phyloP scores from a whole-genome alignment of 148 eudicot species.

The Dianthus caryophyllus region DNA sequence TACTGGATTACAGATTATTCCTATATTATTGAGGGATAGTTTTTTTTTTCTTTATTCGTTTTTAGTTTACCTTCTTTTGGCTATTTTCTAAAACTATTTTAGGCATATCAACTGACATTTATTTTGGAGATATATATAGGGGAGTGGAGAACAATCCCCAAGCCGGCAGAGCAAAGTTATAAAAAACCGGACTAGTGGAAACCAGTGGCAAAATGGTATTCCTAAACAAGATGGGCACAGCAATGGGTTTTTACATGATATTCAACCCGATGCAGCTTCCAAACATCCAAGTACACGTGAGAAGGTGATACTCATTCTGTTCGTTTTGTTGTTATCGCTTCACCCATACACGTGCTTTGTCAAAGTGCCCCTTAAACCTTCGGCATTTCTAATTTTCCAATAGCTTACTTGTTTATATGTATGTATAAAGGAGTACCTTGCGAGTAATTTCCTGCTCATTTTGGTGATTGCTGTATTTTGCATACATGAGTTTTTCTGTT shows the following conservation, averaged over 20 bases:
- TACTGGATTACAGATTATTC: background rate
- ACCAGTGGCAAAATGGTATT: slow-evolving; percentile 51
- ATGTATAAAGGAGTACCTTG: background rate
- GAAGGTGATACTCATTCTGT: slow-evolving; percentile 51
- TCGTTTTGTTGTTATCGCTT: slow-evolving; percentile 6
- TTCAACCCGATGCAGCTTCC: slow-evolving; percentile 31
- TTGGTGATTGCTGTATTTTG: background rate
- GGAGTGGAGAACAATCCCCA: slow-evolving; percentile 51
- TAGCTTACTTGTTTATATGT: background rate
- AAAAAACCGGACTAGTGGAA: slow-evolving; percentile 49
- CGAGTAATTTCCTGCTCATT: background rate
- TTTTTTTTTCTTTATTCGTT: background rate
- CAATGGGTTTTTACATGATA: slow-evolving; percentile 49
- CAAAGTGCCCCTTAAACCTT: background rate
- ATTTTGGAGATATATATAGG: slow-evolving; percentile 33
- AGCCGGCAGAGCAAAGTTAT: slow-evolving; percentile 40
- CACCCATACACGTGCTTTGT: background rate
- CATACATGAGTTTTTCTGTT: slow-evolving; percentile 1
- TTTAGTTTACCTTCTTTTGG: background rate
- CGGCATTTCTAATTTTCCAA: background rate
- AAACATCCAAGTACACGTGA: slow-evolving; percentile 32
- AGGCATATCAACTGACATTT: slow-evolving; percentile 2
- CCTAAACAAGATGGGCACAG: slow-evolving; percentile 55
- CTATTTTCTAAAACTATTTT: background rate
- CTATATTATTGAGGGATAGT: background rate